Conservation (phyloP, 108 stramenopile genomes). For the Skeletonema grethae region DNA sequence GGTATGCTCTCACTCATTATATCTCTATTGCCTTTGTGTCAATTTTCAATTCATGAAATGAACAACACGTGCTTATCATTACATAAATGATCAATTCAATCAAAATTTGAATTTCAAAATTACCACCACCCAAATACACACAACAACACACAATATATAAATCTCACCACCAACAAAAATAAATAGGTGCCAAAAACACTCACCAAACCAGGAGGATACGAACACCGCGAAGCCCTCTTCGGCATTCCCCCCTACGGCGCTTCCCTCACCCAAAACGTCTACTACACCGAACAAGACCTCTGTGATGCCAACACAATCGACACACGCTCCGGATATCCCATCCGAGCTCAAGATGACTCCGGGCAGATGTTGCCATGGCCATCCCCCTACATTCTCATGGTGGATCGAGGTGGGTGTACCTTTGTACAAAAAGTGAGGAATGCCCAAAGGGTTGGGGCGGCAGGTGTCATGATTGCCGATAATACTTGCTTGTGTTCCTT, state of each 20-base stretch:
- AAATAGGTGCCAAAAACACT: conserved; percentile 65
- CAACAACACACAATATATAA: background rate
- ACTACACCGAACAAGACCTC: conserved; percentile 74
- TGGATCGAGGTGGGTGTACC: conserved; percentile 84
- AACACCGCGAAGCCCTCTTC: conserved; percentile 94
- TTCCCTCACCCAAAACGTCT: conserved; percentile 77
- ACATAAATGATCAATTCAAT: too few relatives aligned
- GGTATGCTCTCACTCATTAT: too few relatives aligned
- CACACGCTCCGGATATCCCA: conserved; percentile 43
- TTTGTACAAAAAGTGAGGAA: conserved; percentile 85
- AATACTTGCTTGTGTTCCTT: conserved; percentile 80
- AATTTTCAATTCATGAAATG: too few relatives aligned
- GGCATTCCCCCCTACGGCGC: conserved; percentile 94
- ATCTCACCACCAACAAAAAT: background rate
- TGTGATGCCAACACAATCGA: conserved; percentile 72
- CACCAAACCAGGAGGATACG: conserved; percentile 72
- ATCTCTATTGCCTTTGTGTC: too few relatives aligned
- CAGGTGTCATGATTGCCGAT: conserved; percentile 93
- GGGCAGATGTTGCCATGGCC: conserved; percentile 56
- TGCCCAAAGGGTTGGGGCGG: conserved; percentile 91
- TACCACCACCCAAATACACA: background rate
- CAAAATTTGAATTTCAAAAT: too few relatives aligned
- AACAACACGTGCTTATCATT: too few relatives aligned
- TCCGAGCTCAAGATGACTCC: conserved; percentile 41
- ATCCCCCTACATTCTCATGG: conserved; percentile 83